Evolutionary conservation across 805 yeast genomes (phyloP), one percentile per base, ranked within the genome.

Genomic region (Wickerhamomyces chambardii): DNA sequence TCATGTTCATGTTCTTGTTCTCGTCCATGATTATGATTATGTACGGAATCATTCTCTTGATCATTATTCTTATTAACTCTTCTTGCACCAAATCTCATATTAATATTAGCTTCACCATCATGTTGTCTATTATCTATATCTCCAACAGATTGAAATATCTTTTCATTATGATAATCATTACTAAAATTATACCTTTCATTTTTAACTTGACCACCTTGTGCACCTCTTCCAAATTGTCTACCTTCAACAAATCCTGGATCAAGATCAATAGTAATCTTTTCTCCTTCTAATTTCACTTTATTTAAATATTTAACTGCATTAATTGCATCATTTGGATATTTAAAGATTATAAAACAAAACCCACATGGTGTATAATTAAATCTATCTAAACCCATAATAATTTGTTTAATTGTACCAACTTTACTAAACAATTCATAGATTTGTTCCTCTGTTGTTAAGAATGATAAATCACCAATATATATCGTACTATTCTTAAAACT

Each of bases 241-340:
- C 98, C 98, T 47, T 90, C 97, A 42, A 73, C 76, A 55, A 90
- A 92, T 0, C 98, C 98, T 0, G 97, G 96, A 53, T 92, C 98
- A 47, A 94, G 66, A 60, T 92, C 98, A 33, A 90, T 84, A 28
- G 82, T 80, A 51, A 92, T 71, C 28, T 69, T 64, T 41, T 84
- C 77, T 34, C 89, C 95, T 51, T 90, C 96, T 35, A 92, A 70
- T 48, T 78, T 79, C 0, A 95, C 86, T 36, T 77, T 80, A 46
- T 84, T 78, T 33, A 92, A 62, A 50, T 77, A 90, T 55, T 86
- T 84, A 53, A 90, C 75, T 2, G 96, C 84, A 44, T 82, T 76
- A 35, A 87, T 63, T 2, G 96, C 86, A 33, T 84, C 87, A 33
- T 68, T 68, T 30, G 78, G 78, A 21, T 64, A 56, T 36, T 70